Conservation (phyloP, 345 rosid species). For the Eucalyptus urophylla region DNA sequence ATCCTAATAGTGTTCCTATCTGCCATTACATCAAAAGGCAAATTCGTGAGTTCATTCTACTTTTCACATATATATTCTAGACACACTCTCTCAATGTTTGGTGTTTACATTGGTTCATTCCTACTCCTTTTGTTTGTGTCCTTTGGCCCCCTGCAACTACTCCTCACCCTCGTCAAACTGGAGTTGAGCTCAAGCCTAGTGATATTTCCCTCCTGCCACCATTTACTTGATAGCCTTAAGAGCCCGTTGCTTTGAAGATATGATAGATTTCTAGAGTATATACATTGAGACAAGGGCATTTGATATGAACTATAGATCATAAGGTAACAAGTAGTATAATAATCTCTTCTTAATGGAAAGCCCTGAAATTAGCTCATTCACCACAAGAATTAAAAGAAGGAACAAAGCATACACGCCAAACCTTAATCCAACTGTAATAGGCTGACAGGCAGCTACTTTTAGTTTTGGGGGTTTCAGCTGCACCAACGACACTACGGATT, state of each 20-base stretch:
- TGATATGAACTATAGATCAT: background rate
- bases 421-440: background rate
- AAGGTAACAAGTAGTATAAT: background rate
- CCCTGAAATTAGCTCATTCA: background rate
- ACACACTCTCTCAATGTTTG: too few species aligned
- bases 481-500: background rate
- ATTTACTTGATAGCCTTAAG: background rate
- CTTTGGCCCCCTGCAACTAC: too few species aligned
- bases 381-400: background rate
- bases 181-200: background rate
- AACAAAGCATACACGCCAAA: background rate
- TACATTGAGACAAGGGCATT: background rate
- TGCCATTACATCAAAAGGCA: too few species aligned
- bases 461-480: background rate
- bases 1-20: too few species aligned
- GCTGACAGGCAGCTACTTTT: background rate
- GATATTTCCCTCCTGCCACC: background rate
- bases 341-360: background rate
- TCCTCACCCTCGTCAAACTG: too few species aligned
- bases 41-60: too few species aligned
- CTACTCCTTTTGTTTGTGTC: fast-evolving
- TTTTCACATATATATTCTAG: too few species aligned
- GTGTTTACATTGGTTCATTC: too few species aligned
- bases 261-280: background rate
- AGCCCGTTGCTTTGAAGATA: background rate